Evolutionary conservation across 352 stramenopile genomes (phyloP), one percentile per base, ranked within the genome.

Genomic region (Pythium rhizo-oryzae): DNA sequence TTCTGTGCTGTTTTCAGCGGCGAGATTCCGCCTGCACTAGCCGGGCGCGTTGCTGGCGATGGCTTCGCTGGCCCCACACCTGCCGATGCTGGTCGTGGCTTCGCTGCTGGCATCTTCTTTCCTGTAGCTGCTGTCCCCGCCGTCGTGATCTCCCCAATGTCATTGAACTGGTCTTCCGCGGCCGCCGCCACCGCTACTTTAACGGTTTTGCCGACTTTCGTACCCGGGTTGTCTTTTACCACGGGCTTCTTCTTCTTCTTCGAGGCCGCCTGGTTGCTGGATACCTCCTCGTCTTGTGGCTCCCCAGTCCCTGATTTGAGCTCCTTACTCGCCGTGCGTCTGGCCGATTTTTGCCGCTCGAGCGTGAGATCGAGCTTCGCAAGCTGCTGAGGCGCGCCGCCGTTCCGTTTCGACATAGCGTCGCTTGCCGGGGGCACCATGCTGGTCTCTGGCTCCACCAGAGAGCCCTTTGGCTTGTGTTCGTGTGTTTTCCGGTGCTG

Each of bases 301-400:
- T 55, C 28, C n/a, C 19, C n/a, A 19, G 28, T 12, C 16, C 19
- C 30, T 8, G 19, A 33, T 33, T 62, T 72, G 1, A 21, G 15
- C 37, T 5, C 4, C 21, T 64, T 59, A 15, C 23, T 7, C 19
- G 19, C 13, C n/a, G 49, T 52, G 28, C 53, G 53, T 12, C 47
- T 58, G 1, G 56, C 57, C 2, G 63, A 71, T 8, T 71, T 71
- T 39, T 76, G 51, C 7, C 69, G 69, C 51, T 76, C 69, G 9
- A 47, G 21, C 4, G 59, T 35, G 8, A 76, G 12, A 43, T 76
- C 69, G 16, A 76, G 58, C 35, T 65, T 69, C 4, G 23, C 63
- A 28, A 76, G 69, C 19, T 76, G 56, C 46, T 58, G 65, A 2
- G 62, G 69, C 6, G 60, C 62, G 0, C 37, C 55, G 39, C 37